Evolutionary conservation across 192 early-diverging fungal genomes (phyloP).

Genomic region (Diversispora epigaea): DNA sequence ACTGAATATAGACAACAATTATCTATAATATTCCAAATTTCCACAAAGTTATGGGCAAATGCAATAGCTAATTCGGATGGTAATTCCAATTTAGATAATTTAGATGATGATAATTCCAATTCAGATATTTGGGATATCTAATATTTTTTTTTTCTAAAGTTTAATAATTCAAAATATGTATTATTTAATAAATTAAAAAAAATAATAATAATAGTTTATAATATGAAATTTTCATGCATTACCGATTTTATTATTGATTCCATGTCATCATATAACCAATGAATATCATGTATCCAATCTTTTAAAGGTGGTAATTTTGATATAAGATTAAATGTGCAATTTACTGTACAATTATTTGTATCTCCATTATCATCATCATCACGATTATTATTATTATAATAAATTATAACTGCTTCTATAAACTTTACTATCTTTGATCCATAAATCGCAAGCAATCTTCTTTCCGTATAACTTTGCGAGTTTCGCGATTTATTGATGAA

Average conservation of each 20-base stretch:
- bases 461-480: background rate
- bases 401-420: constrained; percentile 25
- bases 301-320: constrained; percentile 46
- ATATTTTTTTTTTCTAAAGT: background rate
- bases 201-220: background rate
- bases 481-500: background rate
- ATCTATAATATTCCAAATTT: constrained; percentile 50
- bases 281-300: constrained; percentile 80
- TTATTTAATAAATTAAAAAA: background rate
- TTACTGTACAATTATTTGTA: background rate
- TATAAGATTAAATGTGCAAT: constrained; percentile 31
- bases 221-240: background rate
- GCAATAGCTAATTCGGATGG: constrained; percentile 43
- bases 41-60: constrained; percentile 74
- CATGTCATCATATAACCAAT: constrained; percentile 56
- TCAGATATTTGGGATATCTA: background rate
- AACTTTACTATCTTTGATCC: constrained; percentile 52
- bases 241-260: background rate
- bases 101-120: background rate
- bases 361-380: too few relatives aligned
- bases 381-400: background rate
- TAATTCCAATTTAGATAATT: background rate
- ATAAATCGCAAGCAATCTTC: constrained; percentile 40
- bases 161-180: background rate
- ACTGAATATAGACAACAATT: constrained; percentile 39